Conservation (phyloP, 1,284 basidiomycete species). For the Jaminaea rosea region DNA sequence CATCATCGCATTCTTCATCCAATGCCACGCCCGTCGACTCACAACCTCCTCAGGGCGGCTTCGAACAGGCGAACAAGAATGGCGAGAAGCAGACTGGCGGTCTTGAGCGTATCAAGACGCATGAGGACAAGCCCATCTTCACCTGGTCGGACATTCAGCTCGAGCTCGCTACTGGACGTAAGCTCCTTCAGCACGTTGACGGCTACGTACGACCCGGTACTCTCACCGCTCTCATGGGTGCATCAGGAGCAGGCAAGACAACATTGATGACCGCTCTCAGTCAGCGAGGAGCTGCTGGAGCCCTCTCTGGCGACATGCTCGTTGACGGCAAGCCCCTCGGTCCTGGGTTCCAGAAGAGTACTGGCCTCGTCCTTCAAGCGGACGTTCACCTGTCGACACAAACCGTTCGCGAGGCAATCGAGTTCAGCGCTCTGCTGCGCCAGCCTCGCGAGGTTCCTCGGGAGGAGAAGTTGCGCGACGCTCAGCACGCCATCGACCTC, state of each 20-base stretch:
- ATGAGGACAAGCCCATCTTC: slow-evolving; percentile 11
- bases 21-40: slow-evolving; percentile 4
- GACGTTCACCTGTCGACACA: slow-evolving; percentile 31
- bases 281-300: slow-evolving; percentile 11
- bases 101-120: slow-evolving; percentile 15
- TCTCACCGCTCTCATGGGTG: slow-evolving; percentile 15
- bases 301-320: slow-evolving; percentile 10
- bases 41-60: too few relatives aligned
- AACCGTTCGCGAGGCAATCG: slow-evolving; percentile 35
- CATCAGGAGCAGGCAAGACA: slow-evolving; percentile 15
- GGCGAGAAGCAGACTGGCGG: slow-evolving; percentile 13
- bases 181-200: slow-evolving; percentile 17
- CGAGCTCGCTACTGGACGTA: slow-evolving; percentile 8
- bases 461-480: slow-evolving; percentile 25
- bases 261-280: slow-evolving; percentile 14
- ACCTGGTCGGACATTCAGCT: slow-evolving; percentile 17
- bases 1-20: neutral
- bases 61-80: neutral
- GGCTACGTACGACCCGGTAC: slow-evolving; percentile 13
- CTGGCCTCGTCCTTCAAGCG: slow-evolving; percentile 16
- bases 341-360: slow-evolving; percentile 11
- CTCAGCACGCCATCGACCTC: slow-evolving; percentile 23
- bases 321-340: slow-evolving; percentile 15
- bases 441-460: slow-evolving; percentile 24
- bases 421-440: slow-evolving; percentile 33